Evolutionary conservation across 495 filamentous ascomycete genomes (phyloP), one percentile per base, ranked within the genome.

Genomic region (Letharia lupina): DNA sequence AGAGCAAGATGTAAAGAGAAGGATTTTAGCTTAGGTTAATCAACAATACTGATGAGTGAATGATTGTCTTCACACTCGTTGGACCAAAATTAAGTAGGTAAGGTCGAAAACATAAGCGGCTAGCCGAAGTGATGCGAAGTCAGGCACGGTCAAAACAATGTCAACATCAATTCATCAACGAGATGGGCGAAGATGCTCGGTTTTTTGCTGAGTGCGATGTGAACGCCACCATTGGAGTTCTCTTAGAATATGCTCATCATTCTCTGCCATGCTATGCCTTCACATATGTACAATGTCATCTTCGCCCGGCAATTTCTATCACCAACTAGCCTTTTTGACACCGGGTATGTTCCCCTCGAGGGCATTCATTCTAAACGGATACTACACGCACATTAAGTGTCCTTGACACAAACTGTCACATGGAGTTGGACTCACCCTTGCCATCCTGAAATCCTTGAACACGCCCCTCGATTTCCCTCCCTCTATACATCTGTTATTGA

Each of bases 281-380:
- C 59, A 33, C 41, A 13, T 60, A 59, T 66, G 33, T 69, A 68
- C 61, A 68, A 37, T 4, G 10, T 20, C 33, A 6, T 57, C 31
- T 37, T 2, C 33, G 16, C n/a, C 16, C 33, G 10, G 10, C 33
- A 20, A 57, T 20, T 16, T 6, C 50, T 35, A 64, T 71, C 77
- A 98, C 94, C 94, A 98, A 74, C 88, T 91, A 12, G 95, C 94
- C 81, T 97, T 98, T 81, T 86, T 89, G 54, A 98, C 94, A 62
- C 94, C 94, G 0, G 94, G 94, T 45, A 98, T 74, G 64, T 91
- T 86, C 64, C 95, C 94, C n/a, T 81, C 86, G 58, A 96, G 75
- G 4, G 95, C 94, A 75, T 96, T 86, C 77, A 93, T 77, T 74
- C 94, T 82, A 80, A 98, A 98, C 79, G 91, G 89, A 79, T 82